A percentile compares a stretch with the other conserved stretches of the same genome.
Evolutionary conservation across 257 asterid species (phyloP).

Genomic region (Solanum ahanhuiri): DNA sequence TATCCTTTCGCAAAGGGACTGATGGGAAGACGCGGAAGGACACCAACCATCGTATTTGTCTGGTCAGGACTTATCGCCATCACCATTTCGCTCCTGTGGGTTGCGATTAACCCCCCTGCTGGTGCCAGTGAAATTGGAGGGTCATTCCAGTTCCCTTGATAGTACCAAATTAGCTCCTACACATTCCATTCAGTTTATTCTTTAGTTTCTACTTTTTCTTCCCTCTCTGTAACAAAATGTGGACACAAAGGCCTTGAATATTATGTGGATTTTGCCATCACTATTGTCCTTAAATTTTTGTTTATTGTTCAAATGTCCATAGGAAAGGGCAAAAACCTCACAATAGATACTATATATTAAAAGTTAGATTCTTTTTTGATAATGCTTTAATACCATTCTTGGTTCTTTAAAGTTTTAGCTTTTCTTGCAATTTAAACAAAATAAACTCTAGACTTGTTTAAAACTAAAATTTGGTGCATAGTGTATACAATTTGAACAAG

Average conservation of each 20-base stretch:
- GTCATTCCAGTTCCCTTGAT: constrained; percentile 76
- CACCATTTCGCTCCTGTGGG: constrained; percentile 71
- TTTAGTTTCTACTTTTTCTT: background rate
- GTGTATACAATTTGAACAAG: background rate
- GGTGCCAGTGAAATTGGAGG: constrained; percentile 60
- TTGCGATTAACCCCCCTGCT: constrained; percentile 61
- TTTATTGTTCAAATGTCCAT: background rate
- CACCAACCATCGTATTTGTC: constrained; percentile 73
- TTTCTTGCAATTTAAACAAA: background rate
- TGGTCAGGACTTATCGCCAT: constrained; percentile 90
- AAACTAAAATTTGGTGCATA: background rate
- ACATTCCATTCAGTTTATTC: background rate
- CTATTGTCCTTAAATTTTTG: background rate
- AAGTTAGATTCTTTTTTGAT: background rate
- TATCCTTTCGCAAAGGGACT: constrained; percentile 76
- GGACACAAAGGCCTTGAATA: background rate
- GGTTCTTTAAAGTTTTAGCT: background rate
- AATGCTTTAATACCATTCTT: background rate
- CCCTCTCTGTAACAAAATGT: background rate
- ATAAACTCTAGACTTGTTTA: background rate
- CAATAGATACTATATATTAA: background rate
- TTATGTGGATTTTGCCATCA: background rate
- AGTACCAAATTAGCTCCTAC: background rate
- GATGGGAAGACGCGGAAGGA: constrained; percentile 79
- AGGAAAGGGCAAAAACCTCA: background rate